Evolutionary conservation across 2,329 filamentous ascomycete species (phyloP).

Genomic region (Colletotrichum echinochloae): DNA sequence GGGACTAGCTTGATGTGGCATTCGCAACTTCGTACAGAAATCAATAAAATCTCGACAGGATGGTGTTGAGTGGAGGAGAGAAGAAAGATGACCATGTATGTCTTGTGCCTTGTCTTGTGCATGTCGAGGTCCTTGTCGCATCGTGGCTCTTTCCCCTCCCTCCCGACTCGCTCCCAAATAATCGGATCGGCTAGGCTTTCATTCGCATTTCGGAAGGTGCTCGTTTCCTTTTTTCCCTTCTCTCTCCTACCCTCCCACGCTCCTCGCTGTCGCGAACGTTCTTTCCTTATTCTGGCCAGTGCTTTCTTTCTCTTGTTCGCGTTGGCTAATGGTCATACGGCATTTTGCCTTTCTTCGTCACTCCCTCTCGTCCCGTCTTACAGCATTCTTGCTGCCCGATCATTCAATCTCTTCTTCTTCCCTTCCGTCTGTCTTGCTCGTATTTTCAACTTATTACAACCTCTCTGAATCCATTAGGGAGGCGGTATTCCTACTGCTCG

Average conservation of each 20-base stretch:
- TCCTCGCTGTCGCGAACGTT: neutral
- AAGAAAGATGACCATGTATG: neutral
- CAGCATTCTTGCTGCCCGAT: constrained; percentile 15
- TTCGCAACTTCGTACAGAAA: constrained; percentile 1
- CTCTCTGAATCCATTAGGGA: neutral
- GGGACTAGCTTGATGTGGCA: constrained; percentile 11
- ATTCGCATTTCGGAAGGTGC: constrained; percentile 12
- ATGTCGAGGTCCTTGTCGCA: constrained; percentile 17
- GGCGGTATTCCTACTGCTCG: neutral
- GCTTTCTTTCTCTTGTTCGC: constrained; percentile 26
- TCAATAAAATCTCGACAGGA: constrained; percentile 3
- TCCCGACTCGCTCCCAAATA: constrained; percentile 6
- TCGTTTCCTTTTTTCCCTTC: constrained; percentile 4
- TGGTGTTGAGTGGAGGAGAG: constrained; percentile 6
- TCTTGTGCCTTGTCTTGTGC: constrained; percentile 16
- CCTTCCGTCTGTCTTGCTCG: constrained; percentile 2
- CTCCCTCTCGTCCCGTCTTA: constrained; percentile 26
- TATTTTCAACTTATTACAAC: neutral
- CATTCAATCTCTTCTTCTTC: neutral
- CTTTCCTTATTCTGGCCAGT: constrained; percentile 24
- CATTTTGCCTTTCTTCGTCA: constrained; percentile 28
- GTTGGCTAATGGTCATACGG: constrained; percentile 1
- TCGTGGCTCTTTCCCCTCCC: constrained; percentile 2
- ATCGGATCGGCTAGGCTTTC: neutral
- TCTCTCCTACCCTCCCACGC: constrained; percentile 4